Evolutionary conservation across 495 filamentous ascomycete species (phyloP).

Genomic region (Xanthoparmelia taractica): DNA sequence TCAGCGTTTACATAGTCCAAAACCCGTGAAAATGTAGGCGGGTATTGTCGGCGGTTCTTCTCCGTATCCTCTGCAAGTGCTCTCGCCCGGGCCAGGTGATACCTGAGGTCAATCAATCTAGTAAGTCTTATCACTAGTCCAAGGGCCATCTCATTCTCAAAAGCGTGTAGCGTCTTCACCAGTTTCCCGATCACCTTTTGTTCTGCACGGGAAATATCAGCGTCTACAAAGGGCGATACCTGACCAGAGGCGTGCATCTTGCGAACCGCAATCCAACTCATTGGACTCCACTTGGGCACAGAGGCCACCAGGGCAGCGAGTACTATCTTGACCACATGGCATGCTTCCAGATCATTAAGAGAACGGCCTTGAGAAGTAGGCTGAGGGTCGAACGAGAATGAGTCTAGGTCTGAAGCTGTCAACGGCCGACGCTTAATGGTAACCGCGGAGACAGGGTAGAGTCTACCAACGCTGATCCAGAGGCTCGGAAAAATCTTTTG

Average conservation of each 20-base stretch:
- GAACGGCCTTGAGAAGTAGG: not conserved
- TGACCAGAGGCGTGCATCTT: slow-evolving; percentile 47
- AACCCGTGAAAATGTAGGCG: slow-evolving; percentile 4
- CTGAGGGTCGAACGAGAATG: not conserved
- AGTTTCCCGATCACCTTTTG: slow-evolving; percentile 28
- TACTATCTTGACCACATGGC: slow-evolving; percentile 47
- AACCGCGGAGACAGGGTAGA: slow-evolving; percentile 5
- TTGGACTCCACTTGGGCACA: slow-evolving; percentile 38
- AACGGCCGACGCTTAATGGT: not conserved
- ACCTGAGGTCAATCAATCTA: slow-evolving; percentile 44
- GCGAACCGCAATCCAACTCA: slow-evolving; percentile 45
- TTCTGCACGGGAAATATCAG: slow-evolving; percentile 26
- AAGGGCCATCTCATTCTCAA: slow-evolving; percentile 55
- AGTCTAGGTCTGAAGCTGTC: not conserved
- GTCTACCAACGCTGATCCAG: slow-evolving; percentile 41
- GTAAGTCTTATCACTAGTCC: slow-evolving; percentile 49
- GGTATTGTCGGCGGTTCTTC: not conserved
- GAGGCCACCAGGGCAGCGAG: slow-evolving; percentile 51
- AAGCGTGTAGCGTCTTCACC: slow-evolving; percentile 41
- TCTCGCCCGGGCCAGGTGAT: slow-evolving; percentile 5
- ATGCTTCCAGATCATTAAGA: slow-evolving; percentile 48
- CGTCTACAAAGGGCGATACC: slow-evolving; percentile 41
- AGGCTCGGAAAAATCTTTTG: slow-evolving; percentile 41
- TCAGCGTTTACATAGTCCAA: slow-evolving; percentile 6
- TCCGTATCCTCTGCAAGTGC: not conserved